phyloP scores from a whole-genome alignment of 1,284 basidiomycete species.

The Garcileccinum viscosum region DNA sequence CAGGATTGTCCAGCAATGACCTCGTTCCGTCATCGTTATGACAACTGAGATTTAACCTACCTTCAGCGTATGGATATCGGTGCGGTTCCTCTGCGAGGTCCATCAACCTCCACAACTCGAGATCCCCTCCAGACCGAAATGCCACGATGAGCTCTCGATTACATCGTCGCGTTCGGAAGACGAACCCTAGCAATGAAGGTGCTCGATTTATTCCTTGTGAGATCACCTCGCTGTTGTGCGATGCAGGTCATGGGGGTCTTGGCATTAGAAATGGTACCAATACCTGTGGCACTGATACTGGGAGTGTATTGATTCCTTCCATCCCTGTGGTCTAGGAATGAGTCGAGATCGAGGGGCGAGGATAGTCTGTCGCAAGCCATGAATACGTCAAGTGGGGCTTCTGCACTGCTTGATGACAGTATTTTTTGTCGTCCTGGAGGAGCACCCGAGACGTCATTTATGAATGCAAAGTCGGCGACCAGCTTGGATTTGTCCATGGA shows the following conservation, averaged over 20 bases:
- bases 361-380: conserved; percentile 60
- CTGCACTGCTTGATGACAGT: conserved; percentile 27
- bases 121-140: too few relatives aligned
- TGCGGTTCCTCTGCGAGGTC: too few relatives aligned
- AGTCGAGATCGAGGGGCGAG: conserved; percentile 35
- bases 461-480: conserved; percentile 17
- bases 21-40: too few relatives aligned
- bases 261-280: neutral
- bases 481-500: conserved; percentile 14
- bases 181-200: too few relatives aligned
- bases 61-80: too few relatives aligned
- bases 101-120: too few relatives aligned
- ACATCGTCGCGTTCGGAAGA: too few relatives aligned
- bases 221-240: neutral
- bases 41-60: too few relatives aligned
- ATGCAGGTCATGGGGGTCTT: neutral
- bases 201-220: conserved; percentile 41
- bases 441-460: conserved; percentile 19
- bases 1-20: too few relatives aligned
- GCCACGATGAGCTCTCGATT: too few relatives aligned
- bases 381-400: conserved; percentile 30
- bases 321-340: neutral
- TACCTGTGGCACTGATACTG: neutral
- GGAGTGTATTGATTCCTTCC: neutral
- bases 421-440: conserved; percentile 35